These are phyloP conservation scores for Tricholoma furcatifolium DNA, from an alignment of 768 basidiomycete genomes.

Conservation along the genomic window DNA sequence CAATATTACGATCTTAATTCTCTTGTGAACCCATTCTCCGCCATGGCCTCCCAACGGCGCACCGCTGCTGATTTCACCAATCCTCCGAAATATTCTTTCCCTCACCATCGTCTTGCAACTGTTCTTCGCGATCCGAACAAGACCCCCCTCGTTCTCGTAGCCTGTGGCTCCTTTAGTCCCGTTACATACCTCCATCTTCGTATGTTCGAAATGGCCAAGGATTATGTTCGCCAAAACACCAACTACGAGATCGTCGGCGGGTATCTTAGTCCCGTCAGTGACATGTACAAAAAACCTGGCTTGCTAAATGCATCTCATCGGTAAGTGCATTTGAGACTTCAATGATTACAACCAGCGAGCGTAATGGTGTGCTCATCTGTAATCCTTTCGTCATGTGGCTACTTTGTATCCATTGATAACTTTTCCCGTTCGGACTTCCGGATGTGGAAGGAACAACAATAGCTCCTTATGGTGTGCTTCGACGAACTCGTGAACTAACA, in stretches of 20 bases:
- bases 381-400: neutral
- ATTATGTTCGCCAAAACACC: conserved; percentile 90
- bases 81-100: conserved; percentile 67
- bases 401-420: neutral
- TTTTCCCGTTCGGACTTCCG: conserved; percentile 9
- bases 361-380: neutral
- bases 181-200: conserved; percentile 97
- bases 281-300: conserved; percentile 96
- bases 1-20: conserved; percentile 9
- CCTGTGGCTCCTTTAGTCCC: conserved; percentile 97
- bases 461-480: conserved; percentile 19
- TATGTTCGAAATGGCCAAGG: conserved; percentile 99
- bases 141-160: conserved; percentile 91
- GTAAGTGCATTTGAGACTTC: conserved; percentile 49
- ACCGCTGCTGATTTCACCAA: conserved; percentile 52
- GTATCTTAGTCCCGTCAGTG: conserved; percentile 94
- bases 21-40: conserved; percentile 8
- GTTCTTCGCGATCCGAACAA: conserved; percentile 61
- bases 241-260: conserved; percentile 93
- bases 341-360: neutral
- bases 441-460: conserved; percentile 8
- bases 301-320: conserved; percentile 84
- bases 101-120: conserved; percentile 59
- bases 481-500: conserved; percentile 5
- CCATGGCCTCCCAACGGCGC: conserved; percentile 25